Evolutionary conservation across 1,139 yeast genomes (phyloP).

Genomic region (Pichia sp.): DNA sequence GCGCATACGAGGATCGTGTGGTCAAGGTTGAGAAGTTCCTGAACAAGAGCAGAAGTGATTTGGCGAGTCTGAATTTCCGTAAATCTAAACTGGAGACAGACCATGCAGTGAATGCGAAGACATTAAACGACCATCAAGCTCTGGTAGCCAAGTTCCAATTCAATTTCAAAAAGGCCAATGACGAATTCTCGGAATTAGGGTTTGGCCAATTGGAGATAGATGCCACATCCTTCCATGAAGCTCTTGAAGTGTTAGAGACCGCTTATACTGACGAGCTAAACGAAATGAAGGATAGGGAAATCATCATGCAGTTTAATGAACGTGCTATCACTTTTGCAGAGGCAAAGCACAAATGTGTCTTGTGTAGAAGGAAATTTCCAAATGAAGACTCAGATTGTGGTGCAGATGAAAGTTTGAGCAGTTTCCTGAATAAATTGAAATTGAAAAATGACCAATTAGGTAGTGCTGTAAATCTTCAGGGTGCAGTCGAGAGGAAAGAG

Average conservation of each 20-base stretch:
- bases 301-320: conserved; percentile 56
- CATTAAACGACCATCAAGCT: too few relatives aligned
- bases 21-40: too few relatives aligned
- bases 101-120: too few relatives aligned
- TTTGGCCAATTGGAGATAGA: background rate
- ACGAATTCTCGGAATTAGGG: too few relatives aligned
- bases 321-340: conserved; percentile 60
- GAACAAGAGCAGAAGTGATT: too few relatives aligned
- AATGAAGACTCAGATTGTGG: too few relatives aligned
- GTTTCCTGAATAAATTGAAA: conserved; percentile 18
- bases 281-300: conserved; percentile 56
- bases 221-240: too few relatives aligned
- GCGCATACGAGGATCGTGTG: too few relatives aligned
- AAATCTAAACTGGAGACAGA: too few relatives aligned
- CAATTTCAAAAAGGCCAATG: too few relatives aligned
- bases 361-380: conserved; percentile 62
- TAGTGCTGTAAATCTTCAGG: conserved; percentile 18
- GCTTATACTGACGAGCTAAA: conserved; percentile 54
- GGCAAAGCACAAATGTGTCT: conserved; percentile 46
- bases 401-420: conserved; percentile 27
- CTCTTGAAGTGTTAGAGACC: conserved; percentile 50
- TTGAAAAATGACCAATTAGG: conserved; percentile 16
- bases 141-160: too few relatives aligned
- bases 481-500: conserved; percentile 18
- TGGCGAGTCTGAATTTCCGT: too few relatives aligned